These are phyloP conservation scores for Debaryomyces subglobosus DNA, from an alignment of 1,139 yeast species.

Conservation along the genomic window DNA sequence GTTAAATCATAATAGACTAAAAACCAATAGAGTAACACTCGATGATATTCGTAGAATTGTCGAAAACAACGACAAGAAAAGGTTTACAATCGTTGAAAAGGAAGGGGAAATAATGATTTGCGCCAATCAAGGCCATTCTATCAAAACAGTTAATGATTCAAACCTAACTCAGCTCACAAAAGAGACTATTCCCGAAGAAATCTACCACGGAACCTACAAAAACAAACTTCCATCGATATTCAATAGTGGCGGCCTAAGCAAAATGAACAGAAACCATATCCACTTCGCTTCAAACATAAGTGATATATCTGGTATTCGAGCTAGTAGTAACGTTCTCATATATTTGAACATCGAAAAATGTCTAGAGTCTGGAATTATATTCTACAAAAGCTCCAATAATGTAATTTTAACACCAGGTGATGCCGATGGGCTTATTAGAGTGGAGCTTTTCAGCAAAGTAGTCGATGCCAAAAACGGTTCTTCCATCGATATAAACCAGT, in stretches of 20 bases:
- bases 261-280: constrained; percentile 80
- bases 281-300: constrained; percentile 56
- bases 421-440: constrained; percentile 51
- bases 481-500: constrained; percentile 1
- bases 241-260: constrained; percentile 57
- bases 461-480: constrained; percentile 22
- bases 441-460: constrained; percentile 46
- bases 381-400: constrained; percentile 69
- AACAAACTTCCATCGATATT: constrained; percentile 53
- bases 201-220: constrained; percentile 83
- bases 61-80: constrained; percentile 62
- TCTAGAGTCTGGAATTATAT: constrained; percentile 49
- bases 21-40: constrained; percentile 52
- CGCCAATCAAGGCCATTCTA: constrained; percentile 93
- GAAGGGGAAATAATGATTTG: constrained; percentile 51
- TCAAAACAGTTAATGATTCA: constrained; percentile 45
- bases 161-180: constrained; percentile 37
- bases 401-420: constrained; percentile 75
- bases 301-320: constrained; percentile 71
- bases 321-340: constrained; percentile 60
- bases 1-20: constrained; percentile 60
- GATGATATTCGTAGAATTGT: constrained; percentile 69
- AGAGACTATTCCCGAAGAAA: constrained; percentile 27
- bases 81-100: constrained; percentile 52
- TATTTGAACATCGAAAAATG: constrained; percentile 58